Evolutionary conservation across 1,284 basidiomycete genomes (phyloP).

Genomic region (Vanrija pseudolonga): DNA sequence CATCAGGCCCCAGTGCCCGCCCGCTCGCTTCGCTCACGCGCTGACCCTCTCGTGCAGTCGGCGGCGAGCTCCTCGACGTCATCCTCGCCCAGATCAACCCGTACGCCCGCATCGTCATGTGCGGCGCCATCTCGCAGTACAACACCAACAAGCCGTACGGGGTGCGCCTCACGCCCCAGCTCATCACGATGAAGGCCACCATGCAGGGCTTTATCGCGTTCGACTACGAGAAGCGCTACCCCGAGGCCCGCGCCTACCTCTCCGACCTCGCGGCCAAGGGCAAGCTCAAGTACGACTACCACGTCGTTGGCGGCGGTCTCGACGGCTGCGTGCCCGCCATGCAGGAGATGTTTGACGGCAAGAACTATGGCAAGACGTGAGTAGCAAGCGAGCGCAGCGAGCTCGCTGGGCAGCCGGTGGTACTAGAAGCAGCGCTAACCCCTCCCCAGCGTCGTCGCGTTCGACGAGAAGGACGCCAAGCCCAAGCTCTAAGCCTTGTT

Average conservation of each 20-base stretch:
- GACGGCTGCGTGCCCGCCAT: slow-evolving; percentile 67
- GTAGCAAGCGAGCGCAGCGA: slow-evolving; percentile 48
- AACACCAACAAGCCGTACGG: slow-evolving; percentile 34
- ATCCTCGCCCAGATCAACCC: slow-evolving; percentile 68
- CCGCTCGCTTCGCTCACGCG: slow-evolving; percentile 24
- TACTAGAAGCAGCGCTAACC: background rate
- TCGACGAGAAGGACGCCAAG: background rate
- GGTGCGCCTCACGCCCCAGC: slow-evolving; percentile 50
- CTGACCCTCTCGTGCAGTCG: slow-evolving; percentile 56
- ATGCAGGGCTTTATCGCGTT: slow-evolving; percentile 76
- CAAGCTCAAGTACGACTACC: slow-evolving; percentile 76
- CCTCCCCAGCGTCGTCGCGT: slow-evolving; percentile 1
- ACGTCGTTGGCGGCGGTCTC: slow-evolving; percentile 62
- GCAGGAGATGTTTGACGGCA: slow-evolving; percentile 69
- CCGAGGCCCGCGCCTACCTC: slow-evolving; percentile 51
- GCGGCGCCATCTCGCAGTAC: slow-evolving; percentile 64
- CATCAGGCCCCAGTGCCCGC: no score
- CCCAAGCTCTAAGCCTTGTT: slow-evolving; percentile 3
- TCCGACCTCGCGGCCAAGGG: slow-evolving; percentile 58
- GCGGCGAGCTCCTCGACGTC: slow-evolving; percentile 69
- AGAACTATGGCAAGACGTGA: slow-evolving; percentile 72
- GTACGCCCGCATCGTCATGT: slow-evolving; percentile 68
- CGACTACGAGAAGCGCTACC: slow-evolving; percentile 56
- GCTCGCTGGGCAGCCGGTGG: no score
- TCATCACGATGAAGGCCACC: slow-evolving; percentile 71